Evolutionary conservation across 2,329 filamentous ascomycete species (phyloP).

Genomic region (Pyricularia sp.): DNA sequence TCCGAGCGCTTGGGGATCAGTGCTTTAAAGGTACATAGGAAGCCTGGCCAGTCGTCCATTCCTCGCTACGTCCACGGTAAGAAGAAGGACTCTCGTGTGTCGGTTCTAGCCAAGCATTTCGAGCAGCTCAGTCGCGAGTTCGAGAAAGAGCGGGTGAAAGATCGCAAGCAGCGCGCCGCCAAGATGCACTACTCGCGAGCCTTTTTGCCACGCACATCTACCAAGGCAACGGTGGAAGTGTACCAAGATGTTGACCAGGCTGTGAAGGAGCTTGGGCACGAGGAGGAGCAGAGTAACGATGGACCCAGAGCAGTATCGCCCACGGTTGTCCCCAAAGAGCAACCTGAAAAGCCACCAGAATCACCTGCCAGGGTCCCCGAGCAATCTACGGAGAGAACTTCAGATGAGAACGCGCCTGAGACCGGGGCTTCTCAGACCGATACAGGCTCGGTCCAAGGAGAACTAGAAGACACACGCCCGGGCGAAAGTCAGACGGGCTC

Average conservation of each 20-base stretch:
- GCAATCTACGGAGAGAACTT: background rate
- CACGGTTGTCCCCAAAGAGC: background rate
- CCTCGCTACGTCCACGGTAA: constrained; percentile 75
- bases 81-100: constrained; percentile 69
- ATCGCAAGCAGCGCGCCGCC: constrained; percentile 71
- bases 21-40: constrained; percentile 51
- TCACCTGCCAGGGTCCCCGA: background rate
- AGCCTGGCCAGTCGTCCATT: constrained; percentile 64
- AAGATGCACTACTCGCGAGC: constrained; percentile 67
- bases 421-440: constrained; percentile 20
- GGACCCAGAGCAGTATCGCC: constrained; percentile 6
- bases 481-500: constrained; percentile 50
- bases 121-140: constrained; percentile 96
- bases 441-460: constrained; percentile 17
- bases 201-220: constrained; percentile 75
- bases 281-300: constrained; percentile 41
- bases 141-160: constrained; percentile 83
- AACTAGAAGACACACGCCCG: constrained; percentile 19
- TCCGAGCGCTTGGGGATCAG: constrained; percentile 61
- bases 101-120: constrained; percentile 88
- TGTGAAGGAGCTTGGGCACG: constrained; percentile 67
- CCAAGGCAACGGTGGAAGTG: constrained; percentile 93
- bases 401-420: background rate
- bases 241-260: constrained; percentile 92
- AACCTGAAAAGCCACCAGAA: background rate